Evolutionary conservation across 2,329 filamentous ascomycete species (phyloP).

Genomic region (Fusarium virguliforme): DNA sequence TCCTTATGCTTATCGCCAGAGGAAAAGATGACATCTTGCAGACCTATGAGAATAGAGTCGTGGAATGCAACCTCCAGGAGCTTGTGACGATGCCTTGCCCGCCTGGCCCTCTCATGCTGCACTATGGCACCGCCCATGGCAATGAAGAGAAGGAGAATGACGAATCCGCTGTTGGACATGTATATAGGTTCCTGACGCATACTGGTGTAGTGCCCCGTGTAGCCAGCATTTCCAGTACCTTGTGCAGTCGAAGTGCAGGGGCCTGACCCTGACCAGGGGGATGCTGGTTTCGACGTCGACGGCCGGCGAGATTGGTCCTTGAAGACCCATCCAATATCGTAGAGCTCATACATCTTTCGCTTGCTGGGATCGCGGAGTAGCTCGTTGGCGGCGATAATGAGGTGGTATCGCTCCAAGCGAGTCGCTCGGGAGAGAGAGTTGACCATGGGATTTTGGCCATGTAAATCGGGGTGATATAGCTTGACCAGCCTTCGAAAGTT

Average conservation of each 20-base stretch:
- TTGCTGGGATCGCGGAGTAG: slow-evolving; percentile 11
- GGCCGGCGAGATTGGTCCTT: not conserved
- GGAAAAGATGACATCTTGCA: not conserved
- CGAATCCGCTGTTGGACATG: slow-evolving; percentile 4
- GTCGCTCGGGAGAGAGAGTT: slow-evolving; percentile 6
- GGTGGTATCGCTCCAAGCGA: slow-evolving; percentile 5
- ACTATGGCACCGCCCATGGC: not conserved
- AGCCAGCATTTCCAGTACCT: not conserved
- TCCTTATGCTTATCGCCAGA: slow-evolving; percentile 6
- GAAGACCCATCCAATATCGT: slow-evolving; percentile 5
- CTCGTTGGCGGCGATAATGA: slow-evolving; percentile 10
- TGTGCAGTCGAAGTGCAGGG: not conserved
- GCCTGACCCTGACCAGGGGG: not conserved
- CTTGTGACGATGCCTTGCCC: not conserved
- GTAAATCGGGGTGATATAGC: slow-evolving; percentile 6
- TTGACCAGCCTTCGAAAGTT: not conserved
- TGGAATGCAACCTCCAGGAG: not conserved
- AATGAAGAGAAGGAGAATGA: slow-evolving; percentile 5
- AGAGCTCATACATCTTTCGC: slow-evolving; percentile 7
- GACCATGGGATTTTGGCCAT: not conserved
- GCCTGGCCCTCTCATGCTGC: slow-evolving; percentile 10
- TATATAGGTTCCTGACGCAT: slow-evolving; percentile 14
- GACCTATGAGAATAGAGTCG: not conserved
- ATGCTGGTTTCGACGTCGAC: not conserved
- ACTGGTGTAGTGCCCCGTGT: not conserved